Evolutionary conservation across 139 green algal genomes (phyloP), one percentile per base, ranked within the genome.

Genomic region (Micromonas pusilla): DNA sequence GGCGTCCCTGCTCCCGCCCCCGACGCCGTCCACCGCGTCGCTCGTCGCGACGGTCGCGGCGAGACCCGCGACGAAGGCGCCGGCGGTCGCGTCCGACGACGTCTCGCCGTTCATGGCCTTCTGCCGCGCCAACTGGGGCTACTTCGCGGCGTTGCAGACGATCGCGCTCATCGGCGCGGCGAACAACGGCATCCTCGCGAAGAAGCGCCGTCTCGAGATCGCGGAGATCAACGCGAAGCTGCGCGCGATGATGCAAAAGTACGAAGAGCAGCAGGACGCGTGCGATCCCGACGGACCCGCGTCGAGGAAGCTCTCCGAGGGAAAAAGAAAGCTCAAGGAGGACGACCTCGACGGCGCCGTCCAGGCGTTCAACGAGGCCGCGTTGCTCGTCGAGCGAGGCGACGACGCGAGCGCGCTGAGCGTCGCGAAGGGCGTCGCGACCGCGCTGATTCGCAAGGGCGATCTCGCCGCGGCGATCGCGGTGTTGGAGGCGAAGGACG

Each of bases 121-220:
- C 23, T 38, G 68, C 3, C 36, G 68, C n/a, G 23, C 36, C 16
- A 39, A 75, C 36, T 75, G 68, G 68, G 34, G 34, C 21, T 5
- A 13, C 20, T 62, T 75, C 37, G 68, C 68, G 1, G 38, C 37
- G 37, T 26, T 75, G 26, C 34, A 75, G 37, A 26, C 23, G 3
- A 21, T 75, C 25, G 68, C 68, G 68, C 68, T 75, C 37, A 63
- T 75, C 68, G 68, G 68, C 2, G 68, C 68, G 1, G 25, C 37
- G 37, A 1, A 62, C 34, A 75, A 75, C 37, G 68, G 68, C 20
- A 31, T 60, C 21, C 30, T 75, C 9, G 30, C 23, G 25, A 34
- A 36, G 1, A 75, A 75, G 30, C 68, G 68, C 0, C 34, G 68
- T 20, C 23, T 39, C 20, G 68, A 75, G 37, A 75, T 75, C 38